phyloP scores from a whole-genome alignment of 768 basidiomycete species.

The Suillus subaureus region DNA sequence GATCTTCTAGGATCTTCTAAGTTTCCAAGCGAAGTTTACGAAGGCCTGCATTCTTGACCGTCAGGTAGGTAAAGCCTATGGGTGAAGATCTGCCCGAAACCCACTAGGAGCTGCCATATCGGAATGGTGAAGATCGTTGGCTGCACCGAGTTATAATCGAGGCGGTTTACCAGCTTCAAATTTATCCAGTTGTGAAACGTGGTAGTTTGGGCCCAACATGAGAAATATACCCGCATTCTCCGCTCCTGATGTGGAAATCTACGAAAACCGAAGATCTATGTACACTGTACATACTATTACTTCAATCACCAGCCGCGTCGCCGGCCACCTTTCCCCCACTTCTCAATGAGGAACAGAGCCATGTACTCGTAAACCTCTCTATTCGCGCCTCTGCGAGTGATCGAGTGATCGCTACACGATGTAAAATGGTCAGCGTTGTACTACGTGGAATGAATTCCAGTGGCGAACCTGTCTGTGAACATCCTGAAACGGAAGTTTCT shows the following conservation, averaged over 20 bases:
- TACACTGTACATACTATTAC: not conserved
- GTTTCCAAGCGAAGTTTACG: not conserved
- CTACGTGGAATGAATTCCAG: slow-evolving; percentile 4
- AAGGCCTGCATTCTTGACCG: not conserved
- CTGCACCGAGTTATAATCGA: not conserved
- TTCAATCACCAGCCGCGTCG: slow-evolving; percentile 56
- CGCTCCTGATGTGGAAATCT: not conserved
- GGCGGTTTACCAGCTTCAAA: not conserved
- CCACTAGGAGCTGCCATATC: not conserved
- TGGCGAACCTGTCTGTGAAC: slow-evolving; percentile 90
- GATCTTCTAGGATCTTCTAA: not conserved
- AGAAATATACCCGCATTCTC: not conserved
- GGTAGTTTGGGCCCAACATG: not conserved
- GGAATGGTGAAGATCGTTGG: not conserved
- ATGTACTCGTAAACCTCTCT: slow-evolving; percentile 88
- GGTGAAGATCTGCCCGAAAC: not conserved
- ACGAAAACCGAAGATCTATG: not conserved
- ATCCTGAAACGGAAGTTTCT: slow-evolving; percentile 85
- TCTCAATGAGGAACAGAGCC: slow-evolving; percentile 82
- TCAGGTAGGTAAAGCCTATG: not conserved
- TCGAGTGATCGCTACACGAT: slow-evolving; percentile 72
- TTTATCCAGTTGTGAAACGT: not conserved
- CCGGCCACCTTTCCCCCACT: slow-evolving; percentile 87
- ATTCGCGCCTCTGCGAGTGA: slow-evolving; percentile 72
- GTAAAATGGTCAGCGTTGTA: slow-evolving; percentile 13